Percentiles rank a stretch among this genome's conserved stretches.
phyloP scores from a whole-genome alignment of 2,329 filamentous ascomycete species.

The Amesomyces nigricolor region DNA sequence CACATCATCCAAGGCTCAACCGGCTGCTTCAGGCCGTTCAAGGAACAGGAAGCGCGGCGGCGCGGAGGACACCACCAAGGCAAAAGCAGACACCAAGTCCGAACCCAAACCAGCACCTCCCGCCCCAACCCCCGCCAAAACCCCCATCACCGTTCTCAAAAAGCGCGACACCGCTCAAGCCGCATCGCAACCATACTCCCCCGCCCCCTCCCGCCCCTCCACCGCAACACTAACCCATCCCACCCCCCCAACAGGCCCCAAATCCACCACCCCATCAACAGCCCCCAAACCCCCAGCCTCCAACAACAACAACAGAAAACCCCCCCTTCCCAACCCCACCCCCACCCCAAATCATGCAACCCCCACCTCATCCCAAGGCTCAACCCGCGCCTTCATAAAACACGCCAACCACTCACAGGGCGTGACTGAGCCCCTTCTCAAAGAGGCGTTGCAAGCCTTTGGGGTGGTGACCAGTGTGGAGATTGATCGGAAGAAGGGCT shows the following conservation, averaged over 20 bases:
- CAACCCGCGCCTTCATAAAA: slow-evolving; percentile 69
- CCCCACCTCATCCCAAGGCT: slow-evolving; percentile 37
- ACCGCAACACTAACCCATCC: slow-evolving; percentile 24
- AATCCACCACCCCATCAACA: slow-evolving; percentile 22
- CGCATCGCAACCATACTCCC: slow-evolving; percentile 5
- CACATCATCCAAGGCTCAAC: slow-evolving; percentile 9
- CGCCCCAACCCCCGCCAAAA: slow-evolving; percentile 25
- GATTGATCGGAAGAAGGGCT: slow-evolving; percentile 91
- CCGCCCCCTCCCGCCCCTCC: slow-evolving; percentile 26
- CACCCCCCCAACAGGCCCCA: slow-evolving; percentile 27
- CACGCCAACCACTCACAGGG: slow-evolving; percentile 86
- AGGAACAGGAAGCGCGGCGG: slow-evolving; percentile 24
- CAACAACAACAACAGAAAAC: slow-evolving; percentile 18
- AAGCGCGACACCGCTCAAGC: slow-evolving; percentile 30
- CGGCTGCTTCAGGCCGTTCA: slow-evolving; percentile 19
- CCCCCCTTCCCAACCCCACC: slow-evolving; percentile 28
- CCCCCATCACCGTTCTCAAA: slow-evolving; percentile 36
- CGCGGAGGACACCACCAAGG: slow-evolving; percentile 19
- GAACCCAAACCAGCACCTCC: slow-evolving; percentile 28
- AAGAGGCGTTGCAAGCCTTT: slow-evolving; percentile 66
- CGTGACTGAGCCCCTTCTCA: slow-evolving; percentile 75
- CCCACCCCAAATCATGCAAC: slow-evolving; percentile 25
- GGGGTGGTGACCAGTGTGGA: slow-evolving; percentile 75
- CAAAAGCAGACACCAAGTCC: slow-evolving; percentile 31
- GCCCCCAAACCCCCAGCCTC: slow-evolving; percentile 17